These are phyloP conservation scores for Cenchrus americanus DNA, from an alignment of 176 grass and related monocot genomes.

Conservation along the genomic window DNA sequence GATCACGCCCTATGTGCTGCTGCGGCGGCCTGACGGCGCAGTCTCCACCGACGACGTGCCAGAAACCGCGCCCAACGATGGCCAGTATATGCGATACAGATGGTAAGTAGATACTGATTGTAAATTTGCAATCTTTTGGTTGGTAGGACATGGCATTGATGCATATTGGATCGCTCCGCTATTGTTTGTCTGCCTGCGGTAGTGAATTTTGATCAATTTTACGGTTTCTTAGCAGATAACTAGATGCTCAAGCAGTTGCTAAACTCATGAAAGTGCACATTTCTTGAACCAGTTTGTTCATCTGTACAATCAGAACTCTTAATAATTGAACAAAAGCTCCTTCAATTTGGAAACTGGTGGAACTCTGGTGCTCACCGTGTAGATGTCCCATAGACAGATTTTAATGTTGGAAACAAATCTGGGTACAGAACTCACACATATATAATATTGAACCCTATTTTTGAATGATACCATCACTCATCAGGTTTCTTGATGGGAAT, in stretches of 20 bases:
- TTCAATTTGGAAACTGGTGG: not conserved
- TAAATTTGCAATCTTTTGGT: not conserved
- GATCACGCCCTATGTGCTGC: conserved; percentile 96
- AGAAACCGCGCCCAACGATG: conserved; percentile 54
- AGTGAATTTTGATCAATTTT: conserved; percentile 26
- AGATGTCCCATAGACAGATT: not conserved
- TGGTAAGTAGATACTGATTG: conserved; percentile 59
- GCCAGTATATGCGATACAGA: conserved; percentile 86
- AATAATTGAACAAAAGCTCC: not conserved
- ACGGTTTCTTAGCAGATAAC: conserved; percentile 1
- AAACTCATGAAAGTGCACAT: conserved; percentile 4
- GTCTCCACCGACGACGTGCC: conserved; percentile 71
- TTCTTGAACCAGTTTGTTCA: not conserved
- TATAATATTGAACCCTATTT: not conserved
- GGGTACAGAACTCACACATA: not conserved
- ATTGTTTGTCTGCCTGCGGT: conserved; percentile 9
- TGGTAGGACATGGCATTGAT: not conserved
- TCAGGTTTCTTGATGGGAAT: not conserved
- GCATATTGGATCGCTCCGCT: conserved; percentile 3
- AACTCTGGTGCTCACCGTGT: not conserved
- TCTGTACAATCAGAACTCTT: not conserved
- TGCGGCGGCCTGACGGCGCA: conserved; percentile 60
- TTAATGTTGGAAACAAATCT: conserved; percentile 1
- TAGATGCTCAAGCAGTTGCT: conserved; percentile 19
- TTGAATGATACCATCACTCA: not conserved